Conservation (phyloP, 768 basidiomycete species). For the Lactarius deliciosus region DNA sequence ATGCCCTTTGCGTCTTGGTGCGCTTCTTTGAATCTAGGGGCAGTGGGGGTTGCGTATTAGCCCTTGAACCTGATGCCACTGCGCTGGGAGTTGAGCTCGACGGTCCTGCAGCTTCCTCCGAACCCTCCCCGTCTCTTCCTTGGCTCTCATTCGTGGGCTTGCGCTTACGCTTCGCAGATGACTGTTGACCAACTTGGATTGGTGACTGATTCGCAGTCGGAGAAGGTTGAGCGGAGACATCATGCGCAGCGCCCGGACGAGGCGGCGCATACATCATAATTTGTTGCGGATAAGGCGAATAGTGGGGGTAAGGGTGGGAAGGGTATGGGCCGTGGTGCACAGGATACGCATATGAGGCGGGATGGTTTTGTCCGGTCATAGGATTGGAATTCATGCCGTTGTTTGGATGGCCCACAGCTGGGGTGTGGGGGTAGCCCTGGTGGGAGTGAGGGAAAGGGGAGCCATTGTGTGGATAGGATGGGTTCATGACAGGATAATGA, state of each 20-base stretch:
- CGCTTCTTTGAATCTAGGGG: conserved; percentile 75
- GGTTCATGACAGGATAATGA: conserved; percentile 66
- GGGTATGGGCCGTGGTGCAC: conserved; percentile 38
- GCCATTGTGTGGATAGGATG: conserved; percentile 61
- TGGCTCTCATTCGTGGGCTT: conserved; percentile 35
- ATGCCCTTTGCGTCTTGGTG: conserved; percentile 89
- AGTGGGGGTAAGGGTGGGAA: conserved; percentile 42
- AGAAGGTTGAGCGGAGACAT: conserved; percentile 37
- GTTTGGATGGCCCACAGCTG: conserved; percentile 36
- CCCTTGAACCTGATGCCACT: conserved; percentile 31
- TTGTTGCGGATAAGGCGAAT: conserved; percentile 52
- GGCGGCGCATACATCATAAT: conserved; percentile 67
- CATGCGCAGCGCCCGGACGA: conserved; percentile 40
- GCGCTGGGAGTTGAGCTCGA: conserved; percentile 48
- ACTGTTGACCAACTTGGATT: conserved; percentile 20
- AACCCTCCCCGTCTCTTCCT: conserved; percentile 41
- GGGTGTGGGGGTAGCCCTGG: conserved; percentile 39
- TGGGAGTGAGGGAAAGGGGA: conserved; percentile 48
- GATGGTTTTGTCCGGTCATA: conserved; percentile 47
- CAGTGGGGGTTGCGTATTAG: conserved; percentile 31
- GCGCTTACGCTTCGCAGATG: conserved; percentile 62
- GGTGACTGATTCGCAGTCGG: conserved; percentile 36
- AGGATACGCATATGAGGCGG: conserved; percentile 45
- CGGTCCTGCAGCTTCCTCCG: conserved; percentile 59
- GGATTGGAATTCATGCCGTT: conserved; percentile 40